phyloP scores from a whole-genome alignment of 495 filamentous ascomycete species.

The Podospora conica region DNA sequence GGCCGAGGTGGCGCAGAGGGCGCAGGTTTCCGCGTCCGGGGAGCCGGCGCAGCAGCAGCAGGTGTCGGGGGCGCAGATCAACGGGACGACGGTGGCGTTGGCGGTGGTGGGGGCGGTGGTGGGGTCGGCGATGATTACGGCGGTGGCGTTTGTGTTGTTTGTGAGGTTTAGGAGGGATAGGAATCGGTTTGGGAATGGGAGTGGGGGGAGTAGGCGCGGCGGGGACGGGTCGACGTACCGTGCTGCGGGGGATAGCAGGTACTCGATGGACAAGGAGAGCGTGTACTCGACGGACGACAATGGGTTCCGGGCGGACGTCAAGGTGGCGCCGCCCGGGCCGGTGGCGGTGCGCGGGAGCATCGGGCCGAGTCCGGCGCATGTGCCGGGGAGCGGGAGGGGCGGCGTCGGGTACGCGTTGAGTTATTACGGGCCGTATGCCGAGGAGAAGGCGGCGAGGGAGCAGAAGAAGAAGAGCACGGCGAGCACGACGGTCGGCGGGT shows the following conservation, averaged over 20 bases:
- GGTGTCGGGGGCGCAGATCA: constrained; percentile 29
- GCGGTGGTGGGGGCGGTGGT: constrained; percentile 37
- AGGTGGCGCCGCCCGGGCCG: constrained; percentile 5
- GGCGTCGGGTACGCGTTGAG: constrained; percentile 14
- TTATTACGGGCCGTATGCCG: constrained; percentile 9
- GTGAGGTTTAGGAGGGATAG: constrained; percentile 30
- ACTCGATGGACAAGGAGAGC: not conserved
- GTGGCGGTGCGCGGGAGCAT: constrained; percentile 5
- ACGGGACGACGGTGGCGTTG: constrained; percentile 33
- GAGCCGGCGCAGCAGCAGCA: constrained; percentile 13
- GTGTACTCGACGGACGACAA: constrained; percentile 9
- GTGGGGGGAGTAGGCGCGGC: too few relatives aligned
- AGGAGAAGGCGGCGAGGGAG: not conserved
- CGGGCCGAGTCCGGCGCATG: not conserved
- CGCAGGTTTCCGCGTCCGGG: constrained; percentile 29
- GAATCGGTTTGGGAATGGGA: not conserved
- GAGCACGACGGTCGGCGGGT: constrained; percentile 4
- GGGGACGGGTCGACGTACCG: too few relatives aligned
- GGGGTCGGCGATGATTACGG: constrained; percentile 35
- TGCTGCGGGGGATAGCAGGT: not conserved
- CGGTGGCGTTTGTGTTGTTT: constrained; percentile 27
- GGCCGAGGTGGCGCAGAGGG: constrained; percentile 31
- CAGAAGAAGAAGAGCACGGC: not conserved
- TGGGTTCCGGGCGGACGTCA: constrained; percentile 15
- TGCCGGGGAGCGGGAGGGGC: not conserved